phyloP scores from a whole-genome alignment of 2,329 filamentous ascomycete species.

The Colletotrichum incanum region DNA sequence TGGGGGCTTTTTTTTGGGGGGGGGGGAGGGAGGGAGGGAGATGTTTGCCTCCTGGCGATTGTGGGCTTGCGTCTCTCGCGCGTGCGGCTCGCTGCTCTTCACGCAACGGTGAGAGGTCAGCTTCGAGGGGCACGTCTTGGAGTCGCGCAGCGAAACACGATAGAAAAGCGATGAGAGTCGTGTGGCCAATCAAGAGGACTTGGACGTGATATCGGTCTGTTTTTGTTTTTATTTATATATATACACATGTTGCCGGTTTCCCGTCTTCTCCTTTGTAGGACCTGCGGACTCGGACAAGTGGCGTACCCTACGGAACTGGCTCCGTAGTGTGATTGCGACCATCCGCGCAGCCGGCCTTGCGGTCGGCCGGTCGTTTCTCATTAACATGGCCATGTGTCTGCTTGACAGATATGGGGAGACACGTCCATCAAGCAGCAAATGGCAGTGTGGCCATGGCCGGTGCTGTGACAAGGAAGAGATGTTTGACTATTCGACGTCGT shows the following conservation, averaged over 20 bases:
- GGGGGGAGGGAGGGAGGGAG: too few species aligned
- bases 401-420: background rate
- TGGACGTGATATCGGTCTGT: background rate
- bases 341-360: background rate
- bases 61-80: background rate
- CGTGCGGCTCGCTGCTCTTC: background rate
- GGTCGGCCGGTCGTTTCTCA: background rate
- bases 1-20: too few species aligned
- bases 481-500: background rate
- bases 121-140: background rate
- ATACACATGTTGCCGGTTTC: background rate
- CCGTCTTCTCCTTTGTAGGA: background rate
- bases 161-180: background rate
- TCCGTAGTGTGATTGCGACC: background rate
- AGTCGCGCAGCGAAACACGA: background rate
- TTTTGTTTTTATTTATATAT: background rate
- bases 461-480: too few species aligned
- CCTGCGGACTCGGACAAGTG: background rate
- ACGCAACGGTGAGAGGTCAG: background rate
- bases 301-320: background rate
- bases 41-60: background rate
- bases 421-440: background rate
- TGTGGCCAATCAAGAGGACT: background rate
- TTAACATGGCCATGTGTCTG: background rate
- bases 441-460: background rate